Evolutionary conservation across 441 rosid genomes (phyloP), one percentile per base, ranked within the genome.

Genomic region (Melastoma candidum): DNA sequence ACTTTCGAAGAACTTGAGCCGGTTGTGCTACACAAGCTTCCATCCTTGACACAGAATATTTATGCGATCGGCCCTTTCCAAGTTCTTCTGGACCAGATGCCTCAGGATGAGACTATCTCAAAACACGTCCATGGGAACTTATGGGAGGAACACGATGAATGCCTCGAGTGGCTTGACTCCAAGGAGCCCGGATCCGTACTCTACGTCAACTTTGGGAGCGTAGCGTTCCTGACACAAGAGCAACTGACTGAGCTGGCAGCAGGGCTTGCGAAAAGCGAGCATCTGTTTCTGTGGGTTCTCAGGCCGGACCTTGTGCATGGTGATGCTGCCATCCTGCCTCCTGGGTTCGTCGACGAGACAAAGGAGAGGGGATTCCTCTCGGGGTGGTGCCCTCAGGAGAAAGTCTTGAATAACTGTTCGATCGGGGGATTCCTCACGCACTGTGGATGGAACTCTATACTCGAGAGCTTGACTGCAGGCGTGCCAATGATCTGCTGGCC

Each of bases 401-500:
- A 74, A 63, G 73, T 83, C 0, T 43, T 83, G 10, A 67, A 22
- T 24, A 82, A 83, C 66, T 68, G 71, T 0, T 55, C 90, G 0
- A 56, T 78, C 12, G 82, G 81, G 12, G 79, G 69, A 3, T 77
- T 82, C 63, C 46, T 77, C 43, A 75, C 78, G 5, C 89, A 80
- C 4, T 66, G 63, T 7, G 86, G 89, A 3, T 83, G 87, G 87
- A 81, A 81, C 39, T 80, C 89, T 0, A 76, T 68, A 0, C 3
- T 81, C 9, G 83, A 83, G 58, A 77, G 87, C 32, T 32, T 83
- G 0, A 52, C 60, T 5, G 54, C 60, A 0, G 81, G 88, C 0
- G 77, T 75, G 49, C 88, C 88, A 1, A 68, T 83, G 84, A 56
- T 81, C 1, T 83, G 81, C 25, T 83, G 92, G 84, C 80, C 92